A percentile compares a stretch with the other conserved stretches of the same genome.
phyloP scores from a whole-genome alignment of 2,329 filamentous ascomycete genomes.

The Capronia epimyces region DNA sequence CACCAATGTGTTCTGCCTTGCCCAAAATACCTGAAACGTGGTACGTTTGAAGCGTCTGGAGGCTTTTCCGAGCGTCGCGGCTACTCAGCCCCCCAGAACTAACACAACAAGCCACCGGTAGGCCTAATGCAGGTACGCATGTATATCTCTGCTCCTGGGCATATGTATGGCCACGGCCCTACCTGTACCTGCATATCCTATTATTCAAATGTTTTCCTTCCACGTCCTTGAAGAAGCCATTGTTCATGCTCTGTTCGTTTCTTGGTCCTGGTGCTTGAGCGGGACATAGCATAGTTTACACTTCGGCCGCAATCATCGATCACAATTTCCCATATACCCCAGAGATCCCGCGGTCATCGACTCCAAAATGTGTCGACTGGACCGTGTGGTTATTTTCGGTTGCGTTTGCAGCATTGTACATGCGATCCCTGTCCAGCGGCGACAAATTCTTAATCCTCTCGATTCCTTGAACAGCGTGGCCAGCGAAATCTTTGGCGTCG shows the following conservation, averaged over 20 bases:
- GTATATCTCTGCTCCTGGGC: neutral
- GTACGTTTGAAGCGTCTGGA: slow-evolving; percentile 6
- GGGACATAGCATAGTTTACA: neutral
- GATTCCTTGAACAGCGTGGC: slow-evolving; percentile 15
- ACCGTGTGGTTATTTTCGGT: neutral
- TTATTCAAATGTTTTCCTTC: too few relatives aligned
- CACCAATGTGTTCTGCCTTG: slow-evolving; percentile 20
- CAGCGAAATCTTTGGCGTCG: slow-evolving; percentile 12
- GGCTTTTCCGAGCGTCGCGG: neutral
- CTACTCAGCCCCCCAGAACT: slow-evolving; percentile 20
- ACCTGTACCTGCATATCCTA: neutral
- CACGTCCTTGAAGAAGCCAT: too few relatives aligned
- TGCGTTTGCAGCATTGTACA: slow-evolving; percentile 6
- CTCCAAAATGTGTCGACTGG: neutral
- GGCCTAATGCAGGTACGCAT: slow-evolving; percentile 13
- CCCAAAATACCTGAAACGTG: slow-evolving; percentile 25
- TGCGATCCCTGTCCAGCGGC: slow-evolving; percentile 4
- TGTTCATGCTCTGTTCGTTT: neutral
- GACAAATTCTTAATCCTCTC: neutral
- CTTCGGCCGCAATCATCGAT: neutral
- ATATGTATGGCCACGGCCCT: slow-evolving; percentile 2
- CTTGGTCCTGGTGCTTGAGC: neutral
- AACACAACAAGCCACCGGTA: slow-evolving; percentile 9
- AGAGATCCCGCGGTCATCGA: neutral
- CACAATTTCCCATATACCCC: neutral